These are phyloP conservation scores for Calonectria pseudoreteaudii DNA, from an alignment of 2,329 filamentous ascomycete species.

Conservation along the genomic window DNA sequence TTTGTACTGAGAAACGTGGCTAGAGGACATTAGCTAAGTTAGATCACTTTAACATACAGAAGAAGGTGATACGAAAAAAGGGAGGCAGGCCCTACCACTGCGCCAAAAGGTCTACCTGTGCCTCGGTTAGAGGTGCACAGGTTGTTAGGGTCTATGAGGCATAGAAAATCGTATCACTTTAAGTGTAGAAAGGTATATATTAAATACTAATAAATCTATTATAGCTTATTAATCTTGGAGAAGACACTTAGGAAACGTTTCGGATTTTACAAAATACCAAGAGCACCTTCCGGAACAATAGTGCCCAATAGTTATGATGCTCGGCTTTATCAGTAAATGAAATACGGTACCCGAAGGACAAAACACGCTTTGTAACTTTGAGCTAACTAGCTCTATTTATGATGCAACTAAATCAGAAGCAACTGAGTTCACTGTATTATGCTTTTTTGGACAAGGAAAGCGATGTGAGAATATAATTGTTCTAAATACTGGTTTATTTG, in stretches of 20 bases:
- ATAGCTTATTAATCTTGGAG: not conserved
- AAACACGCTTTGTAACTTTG: not conserved
- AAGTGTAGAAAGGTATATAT: too few relatives aligned
- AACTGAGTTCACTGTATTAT: conserved; percentile 11
- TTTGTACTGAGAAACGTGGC: not conserved
- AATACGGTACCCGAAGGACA: too few relatives aligned
- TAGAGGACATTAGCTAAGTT: not conserved
- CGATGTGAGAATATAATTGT: not conserved
- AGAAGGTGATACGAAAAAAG: too few relatives aligned
- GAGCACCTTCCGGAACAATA: not conserved
- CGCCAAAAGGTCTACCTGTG: too few relatives aligned
- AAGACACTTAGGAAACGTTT: not conserved
- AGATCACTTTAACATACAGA: not conserved
- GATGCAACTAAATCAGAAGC: not conserved
- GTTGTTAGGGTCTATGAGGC: too few relatives aligned
- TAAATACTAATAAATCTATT: not conserved
- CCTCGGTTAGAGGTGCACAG: too few relatives aligned
- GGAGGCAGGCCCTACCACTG: too few relatives aligned
- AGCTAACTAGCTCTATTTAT: not conserved
- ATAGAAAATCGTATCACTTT: too few relatives aligned
- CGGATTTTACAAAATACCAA: not conserved
- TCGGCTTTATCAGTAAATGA: not conserved
- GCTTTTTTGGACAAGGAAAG: not conserved
- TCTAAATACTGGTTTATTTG: conserved; percentile 5
- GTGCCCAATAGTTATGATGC: not conserved